Percentiles rank a stretch among this genome's conserved stretches.
phyloP scores from a whole-genome alignment of 176 grass and related monocot genomes.

The Zizania latifolia region DNA sequence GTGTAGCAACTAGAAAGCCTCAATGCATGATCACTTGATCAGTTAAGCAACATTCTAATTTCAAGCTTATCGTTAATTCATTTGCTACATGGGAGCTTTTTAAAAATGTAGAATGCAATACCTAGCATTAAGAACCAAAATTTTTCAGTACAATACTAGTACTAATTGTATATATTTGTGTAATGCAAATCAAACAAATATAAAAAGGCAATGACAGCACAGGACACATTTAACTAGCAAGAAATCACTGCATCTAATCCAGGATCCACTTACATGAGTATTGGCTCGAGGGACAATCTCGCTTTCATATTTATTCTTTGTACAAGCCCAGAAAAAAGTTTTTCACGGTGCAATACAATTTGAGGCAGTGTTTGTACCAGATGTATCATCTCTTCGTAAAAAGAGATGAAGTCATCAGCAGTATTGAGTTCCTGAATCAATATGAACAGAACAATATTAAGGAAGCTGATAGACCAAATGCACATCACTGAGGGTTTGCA shows the following conservation, averaged over 20 bases:
- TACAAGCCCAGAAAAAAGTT: constrained; percentile 62
- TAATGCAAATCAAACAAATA: constrained; percentile 7
- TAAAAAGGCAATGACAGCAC: constrained; percentile 6
- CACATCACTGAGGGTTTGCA: not conserved
- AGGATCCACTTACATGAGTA: constrained; percentile 69
- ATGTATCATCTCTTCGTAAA: constrained; percentile 78
- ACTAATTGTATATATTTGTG: not conserved
- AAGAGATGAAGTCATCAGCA: constrained; percentile 77
- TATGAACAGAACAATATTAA: constrained; percentile 24
- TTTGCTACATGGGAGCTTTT: not conserved
- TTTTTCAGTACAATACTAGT: not conserved
- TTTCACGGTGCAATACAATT: constrained; percentile 76
- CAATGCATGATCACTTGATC: constrained; percentile 14
- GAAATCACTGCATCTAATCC: constrained; percentile 8
- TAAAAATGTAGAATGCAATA: not conserved
- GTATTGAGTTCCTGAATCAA: constrained; percentile 77
- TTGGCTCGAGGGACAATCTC: constrained; percentile 71
- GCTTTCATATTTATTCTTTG: constrained; percentile 67
- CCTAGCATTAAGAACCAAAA: not conserved
- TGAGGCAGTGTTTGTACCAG: constrained; percentile 91
- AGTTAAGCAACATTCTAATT: not conserved
- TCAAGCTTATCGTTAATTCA: constrained; percentile 1
- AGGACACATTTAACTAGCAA: constrained; percentile 10
- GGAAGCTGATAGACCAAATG: not conserved
- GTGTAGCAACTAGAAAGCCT: not conserved